phyloP scores from a whole-genome alignment of 2,329 filamentous ascomycete species.

The Chrysoporthe puriensis region DNA sequence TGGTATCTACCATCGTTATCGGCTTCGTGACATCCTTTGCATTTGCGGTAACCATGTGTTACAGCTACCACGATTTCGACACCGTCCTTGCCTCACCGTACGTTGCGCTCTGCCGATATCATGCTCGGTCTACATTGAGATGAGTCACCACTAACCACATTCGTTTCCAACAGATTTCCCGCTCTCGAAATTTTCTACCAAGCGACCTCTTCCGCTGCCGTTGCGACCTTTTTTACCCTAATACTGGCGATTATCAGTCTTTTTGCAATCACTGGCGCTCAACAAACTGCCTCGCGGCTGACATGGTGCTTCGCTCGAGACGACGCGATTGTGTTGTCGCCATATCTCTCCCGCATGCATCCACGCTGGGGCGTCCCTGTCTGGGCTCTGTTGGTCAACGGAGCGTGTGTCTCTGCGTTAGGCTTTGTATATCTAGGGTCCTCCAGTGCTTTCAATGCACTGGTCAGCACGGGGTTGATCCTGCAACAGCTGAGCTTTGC shows the following conservation, averaged over 20 bases:
- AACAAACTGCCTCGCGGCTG: conserved; percentile 23
- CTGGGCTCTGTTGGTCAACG: conserved; percentile 20
- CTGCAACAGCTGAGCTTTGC: conserved; percentile 27
- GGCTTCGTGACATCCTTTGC: conserved; percentile 40
- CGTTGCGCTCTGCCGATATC: neutral
- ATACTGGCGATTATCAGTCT: conserved; percentile 3
- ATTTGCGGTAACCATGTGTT: conserved; percentile 38
- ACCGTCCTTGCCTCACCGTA: conserved; percentile 27
- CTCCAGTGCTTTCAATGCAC: conserved; percentile 22
- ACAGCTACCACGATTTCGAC: conserved; percentile 32
- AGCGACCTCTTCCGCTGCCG: conserved; percentile 16
- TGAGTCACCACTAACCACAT: too few relatives aligned
- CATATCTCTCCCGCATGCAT: conserved; percentile 14
- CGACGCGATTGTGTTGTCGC: conserved; percentile 20
- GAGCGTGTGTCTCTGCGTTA: conserved; percentile 15
- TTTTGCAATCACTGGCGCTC: conserved; percentile 26
- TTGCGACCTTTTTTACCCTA: conserved; percentile 20
- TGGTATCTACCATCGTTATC: conserved; percentile 39
- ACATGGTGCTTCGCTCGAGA: conserved; percentile 26
- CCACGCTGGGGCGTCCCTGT: conserved; percentile 19
- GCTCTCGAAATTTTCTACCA: conserved; percentile 27
- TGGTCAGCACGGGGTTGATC: conserved; percentile 26
- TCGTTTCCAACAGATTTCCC: conserved; percentile 8
- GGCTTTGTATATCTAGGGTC: conserved; percentile 26
- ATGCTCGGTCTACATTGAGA: neutral